Percentiles rank a stretch among this genome's conserved stretches.
Conservation (phyloP, 1,284 basidiomycete species). For the Tranzscheliella williamsii region DNA sequence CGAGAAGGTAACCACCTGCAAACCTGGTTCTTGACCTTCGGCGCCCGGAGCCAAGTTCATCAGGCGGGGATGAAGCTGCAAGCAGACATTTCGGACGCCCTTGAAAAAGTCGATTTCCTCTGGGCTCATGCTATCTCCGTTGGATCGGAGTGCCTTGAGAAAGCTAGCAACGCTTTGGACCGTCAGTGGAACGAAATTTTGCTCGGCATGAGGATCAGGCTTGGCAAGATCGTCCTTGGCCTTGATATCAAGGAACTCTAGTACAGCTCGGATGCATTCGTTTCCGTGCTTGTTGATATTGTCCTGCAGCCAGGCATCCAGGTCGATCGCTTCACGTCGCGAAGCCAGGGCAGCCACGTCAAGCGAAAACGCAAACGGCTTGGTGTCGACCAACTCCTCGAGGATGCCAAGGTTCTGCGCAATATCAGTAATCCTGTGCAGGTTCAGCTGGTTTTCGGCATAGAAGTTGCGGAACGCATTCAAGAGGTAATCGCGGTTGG, state of each 20-base stretch:
- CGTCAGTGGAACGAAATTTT: constrained; percentile 54
- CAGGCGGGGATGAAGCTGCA: constrained; percentile 93
- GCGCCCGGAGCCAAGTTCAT: constrained; percentile 87
- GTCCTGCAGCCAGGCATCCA: constrained; percentile 94
- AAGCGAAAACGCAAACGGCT: constrained; percentile 75
- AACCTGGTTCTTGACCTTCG: constrained; percentile 85
- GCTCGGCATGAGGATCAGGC: constrained; percentile 57
- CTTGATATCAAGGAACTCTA: constrained; percentile 58
- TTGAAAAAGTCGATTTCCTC: constrained; percentile 86
- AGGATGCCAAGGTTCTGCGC: constrained; percentile 92
- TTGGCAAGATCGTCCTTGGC: constrained; percentile 56
- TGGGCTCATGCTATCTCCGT: constrained; percentile 62
- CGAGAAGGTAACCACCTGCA: constrained; percentile 83
- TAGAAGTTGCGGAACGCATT: constrained; percentile 89
- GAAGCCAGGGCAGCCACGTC: constrained; percentile 93
- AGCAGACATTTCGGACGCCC: constrained; percentile 87
- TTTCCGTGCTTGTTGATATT: constrained; percentile 76
- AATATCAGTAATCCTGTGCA: constrained; percentile 90
- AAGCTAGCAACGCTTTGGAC: constrained; percentile 58
- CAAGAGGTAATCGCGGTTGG: constrained; percentile 80
- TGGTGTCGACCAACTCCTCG: constrained; percentile 82
- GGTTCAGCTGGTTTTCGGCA: constrained; percentile 86
- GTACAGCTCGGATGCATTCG: constrained; percentile 77
- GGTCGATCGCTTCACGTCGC: constrained; percentile 86
- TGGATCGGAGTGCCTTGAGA: constrained; percentile 53